Base-by-base conservation (phyloP, 2,329 filamentous ascomycete genomes). In the Calycina herbarum region DNA sequence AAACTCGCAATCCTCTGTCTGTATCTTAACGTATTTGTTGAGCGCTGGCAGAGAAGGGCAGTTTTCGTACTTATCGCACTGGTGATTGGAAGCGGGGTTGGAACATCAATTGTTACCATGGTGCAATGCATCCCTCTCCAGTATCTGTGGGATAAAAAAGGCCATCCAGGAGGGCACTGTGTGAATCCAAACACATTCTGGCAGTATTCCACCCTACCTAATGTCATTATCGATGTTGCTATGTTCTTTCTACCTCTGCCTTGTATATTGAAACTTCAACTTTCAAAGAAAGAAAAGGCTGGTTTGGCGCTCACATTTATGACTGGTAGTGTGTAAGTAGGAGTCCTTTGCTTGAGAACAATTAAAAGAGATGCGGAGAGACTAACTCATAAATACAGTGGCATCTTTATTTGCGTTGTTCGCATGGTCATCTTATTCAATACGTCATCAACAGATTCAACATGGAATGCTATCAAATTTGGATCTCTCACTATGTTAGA, bases 301-400 rank as follows among this genome's bases (percentile, higher is more conserved):
- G 56, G 56, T 35, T 58, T 58, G 13, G 56, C 29, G 24, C n/a
- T 58, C 29, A 58, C 56, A 17, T 58, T 58, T n/a, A 35, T 35
- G 35, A 58, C 56, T n/a, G 56, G 56, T 58, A 58, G 56, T 58
- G 27, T 58, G 56, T 58, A 58, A 58, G 56, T 58, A 31, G 20
- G 20, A 33, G 1, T 6, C 35, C n/a, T 58, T 29, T 15, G 17
- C 29, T 35, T 24, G 29, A 35, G 35, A 6, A 35, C 8, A 7
- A 48, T 17, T n/a, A 3, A 20, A 45, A n/a, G 42, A 6, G 17
- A n/a, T n/a, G 42, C 8, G 42, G 10, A 48, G 13, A 13, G 8
- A 20, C 17, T 48, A 48, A 48, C 17, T 48, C 8, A 48, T 20
- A 10, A 42, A 6, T 20, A n/a, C 42, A 48, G 42, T 48, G 42